A percentile compares a stretch with the other conserved stretches of the same genome.
Evolutionary conservation across 768 basidiomycete species (phyloP).

Genomic region (Dioszegia hungarica): DNA sequence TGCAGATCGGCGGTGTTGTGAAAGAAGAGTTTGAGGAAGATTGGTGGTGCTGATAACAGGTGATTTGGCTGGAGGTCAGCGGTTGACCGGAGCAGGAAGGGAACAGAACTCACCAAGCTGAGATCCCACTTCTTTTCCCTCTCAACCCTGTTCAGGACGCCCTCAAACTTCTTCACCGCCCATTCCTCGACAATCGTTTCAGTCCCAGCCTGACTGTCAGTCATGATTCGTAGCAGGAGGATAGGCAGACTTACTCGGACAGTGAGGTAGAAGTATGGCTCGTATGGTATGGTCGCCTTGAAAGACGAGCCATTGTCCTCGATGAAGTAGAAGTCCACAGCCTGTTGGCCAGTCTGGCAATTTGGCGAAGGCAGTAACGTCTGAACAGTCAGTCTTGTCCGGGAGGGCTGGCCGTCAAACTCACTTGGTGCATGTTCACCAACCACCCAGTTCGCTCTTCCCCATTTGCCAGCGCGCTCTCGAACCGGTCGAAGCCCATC

Average conservation of each 20-base stretch:
- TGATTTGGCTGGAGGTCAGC: constrained; percentile 68
- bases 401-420: constrained; percentile 40
- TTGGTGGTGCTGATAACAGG: constrained; percentile 83
- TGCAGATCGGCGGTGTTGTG: constrained; percentile 91
- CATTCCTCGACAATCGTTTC: constrained; percentile 92
- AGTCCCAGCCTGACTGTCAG: constrained; percentile 61
- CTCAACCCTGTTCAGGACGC: constrained; percentile 68
- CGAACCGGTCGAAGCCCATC: constrained; percentile 75
- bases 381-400: constrained; percentile 49
- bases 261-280: constrained; percentile 89
- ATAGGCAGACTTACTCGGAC: constrained; percentile 66
- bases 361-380: constrained; percentile 82
- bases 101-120: constrained; percentile 56
- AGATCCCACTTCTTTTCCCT: constrained; percentile 89
- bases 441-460: constrained; percentile 79
- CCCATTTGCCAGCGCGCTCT: constrained; percentile 59
- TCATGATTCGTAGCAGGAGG: neutral
- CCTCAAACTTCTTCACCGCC: constrained; percentile 89
- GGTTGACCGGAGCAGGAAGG: neutral
- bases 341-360: constrained; percentile 76
- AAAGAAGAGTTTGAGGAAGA: constrained; percentile 84
- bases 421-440: constrained; percentile 95
- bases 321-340: constrained; percentile 95
- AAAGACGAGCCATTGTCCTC: constrained; percentile 95
- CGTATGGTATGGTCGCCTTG: constrained; percentile 85